phyloP scores from a whole-genome alignment of 2,329 filamentous ascomycete species.

The Epichloe coenophiala region DNA sequence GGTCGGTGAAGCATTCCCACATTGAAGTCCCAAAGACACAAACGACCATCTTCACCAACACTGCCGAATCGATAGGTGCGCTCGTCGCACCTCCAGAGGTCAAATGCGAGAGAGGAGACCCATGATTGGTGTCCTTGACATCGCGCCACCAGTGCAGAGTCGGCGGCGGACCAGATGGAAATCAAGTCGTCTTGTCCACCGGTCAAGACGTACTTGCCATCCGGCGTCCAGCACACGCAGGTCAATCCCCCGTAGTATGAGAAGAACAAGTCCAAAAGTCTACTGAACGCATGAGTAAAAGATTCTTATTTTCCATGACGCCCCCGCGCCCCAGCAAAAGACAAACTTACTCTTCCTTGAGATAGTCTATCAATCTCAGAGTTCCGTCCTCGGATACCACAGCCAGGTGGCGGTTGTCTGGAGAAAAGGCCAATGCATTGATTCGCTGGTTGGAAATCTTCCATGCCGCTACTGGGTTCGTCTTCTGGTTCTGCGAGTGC shows the following conservation, averaged over 20 bases:
- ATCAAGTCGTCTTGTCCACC: conserved; percentile 93
- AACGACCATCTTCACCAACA: conserved; percentile 82
- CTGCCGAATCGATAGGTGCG: conserved; percentile 92
- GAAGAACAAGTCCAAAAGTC: conserved; percentile 73
- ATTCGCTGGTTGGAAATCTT: conserved; percentile 83
- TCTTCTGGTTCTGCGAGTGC: conserved; percentile 83
- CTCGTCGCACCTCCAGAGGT: conserved; percentile 94
- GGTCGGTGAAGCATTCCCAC: conserved; percentile 92
- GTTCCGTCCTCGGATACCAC: conserved; percentile 87
- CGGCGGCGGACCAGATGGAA: conserved; percentile 85
- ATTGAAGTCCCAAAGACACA: conserved; percentile 94
- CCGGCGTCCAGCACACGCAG: conserved; percentile 94
- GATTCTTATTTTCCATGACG: neutral
- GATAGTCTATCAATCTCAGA: conserved; percentile 79
- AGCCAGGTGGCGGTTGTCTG: conserved; percentile 74
- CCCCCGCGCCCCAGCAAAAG: neutral
- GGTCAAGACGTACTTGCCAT: conserved; percentile 89
- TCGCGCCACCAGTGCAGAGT: conserved; percentile 72
- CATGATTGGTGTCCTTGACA: conserved; percentile 94
- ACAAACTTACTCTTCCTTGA: conserved; percentile 64
- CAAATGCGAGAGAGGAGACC: conserved; percentile 88
- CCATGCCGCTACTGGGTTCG: conserved; percentile 86
- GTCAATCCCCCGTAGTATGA: conserved; percentile 94
- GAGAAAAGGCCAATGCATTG: conserved; percentile 85
- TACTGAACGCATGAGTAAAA: conserved; percentile 20